phyloP scores from a whole-genome alignment of 345 rosid genomes.

The Camelina hispida region DNA sequence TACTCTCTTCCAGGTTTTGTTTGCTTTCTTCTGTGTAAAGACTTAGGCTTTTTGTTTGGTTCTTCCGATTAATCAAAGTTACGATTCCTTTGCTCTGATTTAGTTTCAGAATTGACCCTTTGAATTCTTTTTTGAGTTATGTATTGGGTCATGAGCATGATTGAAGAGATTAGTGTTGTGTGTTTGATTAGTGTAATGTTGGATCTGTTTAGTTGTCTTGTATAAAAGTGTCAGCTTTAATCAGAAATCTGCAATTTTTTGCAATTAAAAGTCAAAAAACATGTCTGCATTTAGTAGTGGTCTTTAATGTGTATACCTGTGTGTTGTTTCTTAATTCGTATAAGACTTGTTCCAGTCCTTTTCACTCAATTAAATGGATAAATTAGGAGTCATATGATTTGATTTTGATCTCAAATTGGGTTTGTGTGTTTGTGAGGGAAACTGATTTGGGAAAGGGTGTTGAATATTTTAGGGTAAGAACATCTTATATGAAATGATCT shows the following conservation, averaged over 20 bases:
- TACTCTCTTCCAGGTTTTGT: slow-evolving; percentile 39
- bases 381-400: background rate
- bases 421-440: slow-evolving; percentile 3
- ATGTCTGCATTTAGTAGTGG: slow-evolving; percentile 24
- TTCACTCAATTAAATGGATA: background rate
- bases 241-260: background rate
- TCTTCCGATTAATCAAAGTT: slow-evolving; percentile 11
- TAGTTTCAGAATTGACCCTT: background rate
- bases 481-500: slow-evolving; percentile 29
- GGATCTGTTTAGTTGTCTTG: slow-evolving; percentile 22
- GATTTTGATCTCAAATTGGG: slow-evolving; percentile 14
- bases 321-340: slow-evolving; percentile 9
- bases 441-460: slow-evolving; percentile 3
- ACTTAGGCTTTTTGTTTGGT: slow-evolving; percentile 18
- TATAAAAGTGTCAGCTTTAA: background rate
- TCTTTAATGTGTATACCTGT: slow-evolving; percentile 20
- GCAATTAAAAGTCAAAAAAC: background rate
- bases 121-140: background rate
- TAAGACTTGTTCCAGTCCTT: slow-evolving; percentile 29
- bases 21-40: slow-evolving; percentile 16
- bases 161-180: slow-evolving; percentile 19
- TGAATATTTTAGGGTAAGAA: slow-evolving; percentile 25
- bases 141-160: slow-evolving; percentile 6
- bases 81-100: slow-evolving; percentile 9
- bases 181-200: slow-evolving; percentile 17